A percentile compares a stretch with the other conserved stretches of the same genome.
Evolutionary conservation across 2,329 filamentous ascomycete genomes (phyloP).

Genomic region (Colletotrichum magnum): DNA sequence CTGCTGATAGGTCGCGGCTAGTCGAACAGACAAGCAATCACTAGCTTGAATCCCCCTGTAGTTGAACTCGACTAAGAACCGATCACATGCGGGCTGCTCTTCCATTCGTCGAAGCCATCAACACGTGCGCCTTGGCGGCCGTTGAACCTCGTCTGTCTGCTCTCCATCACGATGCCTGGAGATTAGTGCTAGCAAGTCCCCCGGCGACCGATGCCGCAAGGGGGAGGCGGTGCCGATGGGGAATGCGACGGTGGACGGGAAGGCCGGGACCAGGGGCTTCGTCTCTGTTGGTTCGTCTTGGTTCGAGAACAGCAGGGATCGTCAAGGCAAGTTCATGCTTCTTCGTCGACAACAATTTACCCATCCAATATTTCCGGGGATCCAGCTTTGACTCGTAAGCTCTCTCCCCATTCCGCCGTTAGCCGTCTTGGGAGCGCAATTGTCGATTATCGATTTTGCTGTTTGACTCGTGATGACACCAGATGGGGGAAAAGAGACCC

Average conservation of each 20-base stretch:
- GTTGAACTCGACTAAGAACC: too few relatives aligned
- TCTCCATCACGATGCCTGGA: slow-evolving; percentile 3
- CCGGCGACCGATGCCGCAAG: slow-evolving; percentile 13
- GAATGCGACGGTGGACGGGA: slow-evolving; percentile 23
- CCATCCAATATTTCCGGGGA: neutral
- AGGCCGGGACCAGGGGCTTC: slow-evolving; percentile 19
- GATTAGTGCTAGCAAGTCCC: neutral
- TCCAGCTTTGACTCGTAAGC: neutral
- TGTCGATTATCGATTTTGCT: neutral
- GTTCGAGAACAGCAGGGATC: slow-evolving; percentile 6
- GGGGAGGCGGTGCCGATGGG: slow-evolving; percentile 30
- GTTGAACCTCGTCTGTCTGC: neutral
- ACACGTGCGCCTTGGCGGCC: slow-evolving; percentile 27
- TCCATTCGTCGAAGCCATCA: slow-evolving; percentile 18
- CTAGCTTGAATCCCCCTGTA: too few relatives aligned
- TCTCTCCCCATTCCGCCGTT: neutral
- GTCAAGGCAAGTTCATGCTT: neutral
- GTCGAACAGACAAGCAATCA: too few relatives aligned
- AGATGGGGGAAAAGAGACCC: too few relatives aligned
- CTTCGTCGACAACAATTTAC: neutral
- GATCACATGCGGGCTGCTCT: neutral
- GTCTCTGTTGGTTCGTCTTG: neutral
- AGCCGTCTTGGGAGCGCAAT: neutral
- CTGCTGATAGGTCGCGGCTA: neutral
- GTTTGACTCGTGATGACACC: slow-evolving; percentile 14